Evolutionary conservation across 306 rosid species (phyloP), one percentile per base, ranked within the genome.

Genomic region (Geum urbanum): DNA sequence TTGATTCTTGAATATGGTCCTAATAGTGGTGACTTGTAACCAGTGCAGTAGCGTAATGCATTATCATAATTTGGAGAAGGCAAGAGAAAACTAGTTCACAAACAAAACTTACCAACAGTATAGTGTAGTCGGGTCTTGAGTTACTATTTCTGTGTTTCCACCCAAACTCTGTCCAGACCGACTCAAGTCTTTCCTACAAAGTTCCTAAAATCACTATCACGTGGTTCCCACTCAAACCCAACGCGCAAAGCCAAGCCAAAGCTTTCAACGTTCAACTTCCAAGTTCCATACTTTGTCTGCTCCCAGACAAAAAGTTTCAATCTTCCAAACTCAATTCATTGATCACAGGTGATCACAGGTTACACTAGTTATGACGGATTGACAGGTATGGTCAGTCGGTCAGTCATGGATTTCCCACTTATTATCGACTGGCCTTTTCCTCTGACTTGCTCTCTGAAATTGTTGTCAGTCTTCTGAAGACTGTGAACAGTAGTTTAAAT

Each of bases 391-490:
- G 63, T 69, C 73, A 41, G 63, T 69, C 73, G 22, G 24, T 69
- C 20, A 24, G 24, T 8, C 78, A 72, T 81, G 84, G 70, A 63
- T 41, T 70, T 54, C 67, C 20, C 48, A 41, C 60, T 58, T 9
- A 47, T 22, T 48, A 54, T 75, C 75, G n/a, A 68, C 45, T 67
- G 77, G 69, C 54, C 53, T 40, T 10, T 71, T 63, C 60, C 78
- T 19, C 69, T 82, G 55, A 11, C 75, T 53, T 73, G 74, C 39
- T 64, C 2, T 4, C 0, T 24, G 27, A 24, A 24, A 24, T 24
- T 8, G 15, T 22, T 50, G 11, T 14, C 66, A 18, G 49, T 18
- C 50, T 70, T 68, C 44, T 0, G 20, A 53, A 53, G 41, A 53
- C 63, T 19, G 2, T 19, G 44, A 67, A 45, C 12, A 24, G 44